Base-by-base conservation (phyloP, 768 basidiomycete species). In the Cystobasidium onofrii region DNA sequence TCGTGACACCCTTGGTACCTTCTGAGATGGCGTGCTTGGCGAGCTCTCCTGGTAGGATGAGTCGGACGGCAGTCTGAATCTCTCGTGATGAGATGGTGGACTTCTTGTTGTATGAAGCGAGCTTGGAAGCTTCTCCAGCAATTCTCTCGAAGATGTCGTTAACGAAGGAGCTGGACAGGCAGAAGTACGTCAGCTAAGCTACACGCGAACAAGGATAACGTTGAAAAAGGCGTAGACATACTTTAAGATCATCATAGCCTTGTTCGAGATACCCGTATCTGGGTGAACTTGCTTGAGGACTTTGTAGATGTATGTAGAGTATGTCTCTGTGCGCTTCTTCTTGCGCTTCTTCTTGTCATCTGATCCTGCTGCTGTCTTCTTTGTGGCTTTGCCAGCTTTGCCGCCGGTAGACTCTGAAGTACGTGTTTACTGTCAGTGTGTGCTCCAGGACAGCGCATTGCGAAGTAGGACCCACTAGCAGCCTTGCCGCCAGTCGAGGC, bases 231-330 rank as follows among this genome's bases (percentile, higher is more conserved):
- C 17, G 10, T 13, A 34, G 25, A 39, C 69, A 25, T 31, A 71
- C 69, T 79, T 79, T 65, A 79, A 75, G 62, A 79, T 78, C 67
- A 77, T 74, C 78, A 79, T 79, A 3, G 77, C 78, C 78, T 79
- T 91, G 88, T 96, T 97, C 70, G 93, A 94, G 84, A 97, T 97
- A 88, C 94, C 95, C 64, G 92, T 98, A 80, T 97, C 95, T 64
- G 94, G 92, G 85, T 97, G 95, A 74, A 97, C 94, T 84, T 97
- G 78, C 77, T 79, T 79, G 43, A 79, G 72, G 67, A 79, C 78
- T 74, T 78, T 78, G 78, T 79, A 79, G 78, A 79, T 79, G 78
- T 79, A 79, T 29, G 78, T 76, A 23, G 78, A 75, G 44, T 65
- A 75, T 39, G 72, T 54, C 55, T 54, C 72, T 33, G 65, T 63